Conservation (phyloP, 108 stramenopile genomes). For the Cyclotella baltica region DNA sequence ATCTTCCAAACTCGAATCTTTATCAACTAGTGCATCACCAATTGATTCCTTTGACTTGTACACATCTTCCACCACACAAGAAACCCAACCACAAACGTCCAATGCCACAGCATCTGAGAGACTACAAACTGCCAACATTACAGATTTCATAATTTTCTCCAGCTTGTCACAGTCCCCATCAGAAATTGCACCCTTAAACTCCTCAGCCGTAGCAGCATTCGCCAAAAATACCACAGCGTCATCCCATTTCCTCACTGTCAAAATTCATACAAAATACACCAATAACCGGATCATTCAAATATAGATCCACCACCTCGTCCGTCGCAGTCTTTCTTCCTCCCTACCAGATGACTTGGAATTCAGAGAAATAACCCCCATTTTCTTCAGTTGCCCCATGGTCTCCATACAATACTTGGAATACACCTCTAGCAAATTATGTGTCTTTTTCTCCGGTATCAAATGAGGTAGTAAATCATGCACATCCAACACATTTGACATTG, state of each 20-base stretch:
- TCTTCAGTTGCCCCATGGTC: constrained; percentile 37
- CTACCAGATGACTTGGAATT: constrained; percentile 30
- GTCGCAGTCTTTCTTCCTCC: neutral
- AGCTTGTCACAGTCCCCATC: constrained; percentile 12
- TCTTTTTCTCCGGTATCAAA: constrained; percentile 6
- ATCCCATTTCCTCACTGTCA: constrained; percentile 46
- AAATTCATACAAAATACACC: constrained; percentile 36
- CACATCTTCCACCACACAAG: constrained; percentile 11
- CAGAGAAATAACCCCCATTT: constrained; percentile 52
- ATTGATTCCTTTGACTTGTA: neutral
- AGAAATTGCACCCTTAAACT: constrained; percentile 14
- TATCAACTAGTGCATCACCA: neutral
- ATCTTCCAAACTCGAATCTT: constrained; percentile 31
- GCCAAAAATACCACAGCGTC: constrained; percentile 37
- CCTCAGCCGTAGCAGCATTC: constrained; percentile 25
- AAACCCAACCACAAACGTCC: constrained; percentile 44
- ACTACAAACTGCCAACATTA: constrained; percentile 37
- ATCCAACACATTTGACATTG: constrained; percentile 52
- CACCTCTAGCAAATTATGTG: constrained; percentile 30
- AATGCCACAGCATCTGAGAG: constrained; percentile 42
- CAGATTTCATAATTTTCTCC: constrained; percentile 28
- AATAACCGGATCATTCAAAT: constrained; percentile 39
- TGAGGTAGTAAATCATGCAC: constrained; percentile 51
- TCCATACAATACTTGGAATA: constrained; percentile 41
- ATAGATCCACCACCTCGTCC: constrained; percentile 4